Evolutionary conservation across 2,329 filamentous ascomycete species (phyloP).

Genomic region (Colletotrichum aenigma): DNA sequence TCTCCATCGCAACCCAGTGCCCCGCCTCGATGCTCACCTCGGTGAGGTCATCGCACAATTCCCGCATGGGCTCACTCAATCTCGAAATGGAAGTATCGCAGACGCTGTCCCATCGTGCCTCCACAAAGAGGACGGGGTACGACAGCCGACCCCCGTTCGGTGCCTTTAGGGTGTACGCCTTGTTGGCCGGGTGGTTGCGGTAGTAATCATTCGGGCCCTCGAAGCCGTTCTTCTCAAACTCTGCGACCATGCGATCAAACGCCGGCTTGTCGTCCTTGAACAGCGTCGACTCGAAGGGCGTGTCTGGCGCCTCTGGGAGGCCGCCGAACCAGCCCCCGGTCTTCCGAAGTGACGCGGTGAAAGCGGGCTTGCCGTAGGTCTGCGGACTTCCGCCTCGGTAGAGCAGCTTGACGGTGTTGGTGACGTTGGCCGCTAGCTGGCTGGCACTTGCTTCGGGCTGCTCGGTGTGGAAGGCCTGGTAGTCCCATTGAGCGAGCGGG

Average conservation of each 20-base stretch:
- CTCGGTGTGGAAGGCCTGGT: conserved; percentile 30
- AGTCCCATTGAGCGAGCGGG: conserved; percentile 35
- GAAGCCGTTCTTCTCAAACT: conserved; percentile 95
- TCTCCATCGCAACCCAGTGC: conserved; percentile 40
- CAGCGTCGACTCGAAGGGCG: neutral
- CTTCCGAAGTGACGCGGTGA: conserved; percentile 1
- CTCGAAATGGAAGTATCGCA: conserved; percentile 37
- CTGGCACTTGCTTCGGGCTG: conserved; percentile 24
- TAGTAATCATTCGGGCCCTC: conserved; percentile 31
- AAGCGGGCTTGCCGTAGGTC: neutral
- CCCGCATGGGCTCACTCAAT: conserved; percentile 36
- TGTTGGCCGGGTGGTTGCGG: conserved; percentile 45
- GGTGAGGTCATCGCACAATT: conserved; percentile 39
- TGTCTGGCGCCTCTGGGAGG: neutral
- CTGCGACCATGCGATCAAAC: conserved; percentile 76
- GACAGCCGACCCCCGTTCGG: conserved; percentile 35
- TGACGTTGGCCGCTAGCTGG: conserved; percentile 22
- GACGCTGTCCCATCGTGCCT: conserved; percentile 40
- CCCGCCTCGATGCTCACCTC: conserved; percentile 35
- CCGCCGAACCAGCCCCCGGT: conserved; percentile 23
- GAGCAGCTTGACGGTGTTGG: conserved; percentile 16
- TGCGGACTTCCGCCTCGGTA: neutral
- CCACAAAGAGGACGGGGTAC: conserved; percentile 35
- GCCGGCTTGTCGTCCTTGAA: conserved; percentile 36
- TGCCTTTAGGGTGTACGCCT: conserved; percentile 33